Base-by-base conservation (phyloP, 352 stramenopile species). In the Pythium phragmiticola region DNA sequence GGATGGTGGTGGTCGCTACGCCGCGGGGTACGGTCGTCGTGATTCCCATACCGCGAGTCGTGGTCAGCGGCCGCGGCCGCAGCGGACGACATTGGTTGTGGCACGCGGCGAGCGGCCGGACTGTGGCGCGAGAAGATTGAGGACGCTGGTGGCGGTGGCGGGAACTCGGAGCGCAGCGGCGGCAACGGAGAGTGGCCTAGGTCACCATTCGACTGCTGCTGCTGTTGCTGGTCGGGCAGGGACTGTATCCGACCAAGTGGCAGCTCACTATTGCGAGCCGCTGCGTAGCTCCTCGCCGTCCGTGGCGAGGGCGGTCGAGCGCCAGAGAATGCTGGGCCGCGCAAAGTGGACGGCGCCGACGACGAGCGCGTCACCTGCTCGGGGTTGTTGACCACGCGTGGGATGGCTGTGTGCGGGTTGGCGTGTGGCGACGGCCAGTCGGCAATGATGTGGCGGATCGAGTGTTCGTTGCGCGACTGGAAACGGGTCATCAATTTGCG, bases 391-490 rank as follows among this genome's bases (percentile, higher is more conserved):
- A 65, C 53, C 17, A 63, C 63, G 13, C 54, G 56, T 23, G 54
- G 63, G 12, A 69, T 50, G 11, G 50, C 50, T 1, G 42, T 70
- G 43, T 60, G 14, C n/a, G 64, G 53, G 47, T 67, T 66, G 11
- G 61, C 53, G 16, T 65, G 47, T 17, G 68, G 69, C 19, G 73
- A 60, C 56, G 79, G 79, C 82, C 82, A 90, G 63, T 84, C 79
- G 6, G 74, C 70, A 60, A 90, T 78, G 37, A 90, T 61, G 51
- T 89, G 79, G 45, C 78, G 75, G 45, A 89, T 75, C 17, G 82
- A 87, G 28, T 80, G 70, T 65, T 90, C 78, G 39, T 85, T 75
- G 30, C 78, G 79, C 26, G 78, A 74, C 62, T 83, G 80, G 66
- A 89, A 89, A 36, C 63, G 72, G 28, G 60, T 72, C 47, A 88